Evolutionary conservation across 75 land plant genomes (phyloP), one percentile per base, ranked within the genome.

Genomic region (Larix kaempferi): DNA sequence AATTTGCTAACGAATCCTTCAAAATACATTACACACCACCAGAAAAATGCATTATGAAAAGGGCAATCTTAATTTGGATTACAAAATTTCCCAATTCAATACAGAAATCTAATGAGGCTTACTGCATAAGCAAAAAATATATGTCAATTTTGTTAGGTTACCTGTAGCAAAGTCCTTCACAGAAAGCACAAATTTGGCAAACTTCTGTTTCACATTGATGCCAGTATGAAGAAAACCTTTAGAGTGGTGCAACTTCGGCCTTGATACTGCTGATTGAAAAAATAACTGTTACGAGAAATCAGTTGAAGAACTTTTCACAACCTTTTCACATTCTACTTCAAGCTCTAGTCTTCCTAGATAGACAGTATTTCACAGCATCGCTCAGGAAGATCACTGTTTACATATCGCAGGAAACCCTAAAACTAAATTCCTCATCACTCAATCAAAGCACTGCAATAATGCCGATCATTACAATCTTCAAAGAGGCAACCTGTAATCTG

Each of bases 291-390:
- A 22, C 41, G 33, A 76, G 22, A 37, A 35, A 29, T 59, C 21
- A 39, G 13, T 59, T 62, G 59, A 25, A 19, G 62, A 54, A 56
- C 44, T 78, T 74, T 82, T 76, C 44, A 61, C 57, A 16, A 78
- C 49, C 65, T 78, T 81, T 63, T n/a, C n/a, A n/a, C n/a, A n/a
- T 21, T 16, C n/a, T n/a, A 82, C 57, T 33, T 63, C 57, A 59
- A 85, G 77, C 39, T 85, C 84, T 54, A 85, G 63, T 16, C 57
- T 85, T 15, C 85, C 84, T 84, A 41, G 57, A 15, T 35, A 84
- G 87, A 22, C 80, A 75, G 54, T 82, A 78, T 77, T 85, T 82
- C 4, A 82, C 84, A 25, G 87, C 87, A 78, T 85, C 82, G 60
- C 84, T n/a, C n/a, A n/a, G n/a, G n/a, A n/a, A 85, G 61, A 82